Base-by-base conservation (phyloP, 2,329 filamentous ascomycete genomes). In the Didymella exigua region DNA sequence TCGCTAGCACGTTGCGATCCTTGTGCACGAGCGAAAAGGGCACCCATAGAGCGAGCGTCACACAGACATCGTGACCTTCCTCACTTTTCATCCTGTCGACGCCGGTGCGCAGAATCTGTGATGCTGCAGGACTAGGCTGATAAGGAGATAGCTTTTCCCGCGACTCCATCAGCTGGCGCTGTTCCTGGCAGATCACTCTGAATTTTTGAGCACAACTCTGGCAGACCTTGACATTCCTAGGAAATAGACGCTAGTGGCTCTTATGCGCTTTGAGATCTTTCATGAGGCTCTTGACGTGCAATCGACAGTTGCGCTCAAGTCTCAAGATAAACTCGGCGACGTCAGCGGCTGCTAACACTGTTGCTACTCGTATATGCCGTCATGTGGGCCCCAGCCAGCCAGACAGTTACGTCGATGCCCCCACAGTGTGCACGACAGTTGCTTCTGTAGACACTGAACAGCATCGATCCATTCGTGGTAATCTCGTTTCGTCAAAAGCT, bases 311-410 rank as follows among this genome's bases (percentile, higher is more conserved):
- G 19, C 11, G 13, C 11, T 30, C 18, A 4, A 37, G 16, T 29
- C n/a, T 30, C 18, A 9, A 41, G 11, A 18, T 46, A 14, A 8
- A 46, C 10, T 23, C 19, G 52, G 19, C 46, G 13, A n/a, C 10
- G 46, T 40, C 41, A 19, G 41, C 42, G 30, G 34, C 36, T n/a
- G 40, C 51, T 41, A 41, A 45, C 19, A 40, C 44, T 41, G 58
- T 55, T 56, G 57, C 60, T 56, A n/a, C n/a, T n/a, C n/a, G n/a
- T n/a, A n/a, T n/a, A 61, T 59, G 50, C 54, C 41, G 49, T 55
- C 49, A 30, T 53, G 57, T 62, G 60, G 61, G 47, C 47, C 48
- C 18, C 54, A 48, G 47, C 43, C 36, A 42, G 41, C 21, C 37
- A 51, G 30, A 30, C 18, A 31, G 18, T 59, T 61, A 56, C 59